Percentiles rank a stretch among this genome's conserved stretches.
Conservation (phyloP, 495 filamentous ascomycete genomes). For the Neurospora sp. region DNA sequence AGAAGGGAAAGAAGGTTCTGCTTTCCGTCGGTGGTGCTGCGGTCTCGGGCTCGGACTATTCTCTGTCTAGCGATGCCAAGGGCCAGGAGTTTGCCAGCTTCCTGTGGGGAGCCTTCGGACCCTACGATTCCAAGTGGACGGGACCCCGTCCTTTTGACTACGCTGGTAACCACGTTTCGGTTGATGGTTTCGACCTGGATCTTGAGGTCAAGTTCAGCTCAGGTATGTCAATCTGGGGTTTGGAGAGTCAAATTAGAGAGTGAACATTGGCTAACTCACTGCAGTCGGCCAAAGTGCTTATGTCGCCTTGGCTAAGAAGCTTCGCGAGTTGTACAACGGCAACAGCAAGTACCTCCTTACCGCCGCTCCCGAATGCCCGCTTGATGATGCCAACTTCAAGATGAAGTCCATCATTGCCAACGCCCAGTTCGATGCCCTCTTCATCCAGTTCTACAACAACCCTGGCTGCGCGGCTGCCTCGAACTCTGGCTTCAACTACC, state of each 20-base stretch:
- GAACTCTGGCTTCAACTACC: slow-evolving; percentile 48
- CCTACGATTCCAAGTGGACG: slow-evolving; percentile 25
- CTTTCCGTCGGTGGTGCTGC: slow-evolving; percentile 50
- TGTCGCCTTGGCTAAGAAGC: slow-evolving; percentile 37
- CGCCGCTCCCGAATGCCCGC: slow-evolving; percentile 58
- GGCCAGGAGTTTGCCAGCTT: slow-evolving; percentile 51
- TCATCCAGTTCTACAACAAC: slow-evolving; percentile 69
- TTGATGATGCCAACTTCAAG: slow-evolving; percentile 40
- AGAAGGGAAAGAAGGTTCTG: slow-evolving; percentile 53
- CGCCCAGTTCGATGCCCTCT: slow-evolving; percentile 51
- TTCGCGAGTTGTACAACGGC: slow-evolving; percentile 38
- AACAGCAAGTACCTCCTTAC: slow-evolving; percentile 40
- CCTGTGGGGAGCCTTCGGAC: slow-evolving; percentile 58
- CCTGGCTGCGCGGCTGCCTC: slow-evolving; percentile 40
- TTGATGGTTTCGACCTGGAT: slow-evolving; percentile 67
- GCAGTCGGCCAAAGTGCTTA: slow-evolving; percentile 21
- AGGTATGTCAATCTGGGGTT: neutral
- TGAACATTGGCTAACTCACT: neutral
- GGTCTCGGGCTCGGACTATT: slow-evolving; percentile 23
- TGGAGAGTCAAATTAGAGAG: neutral
- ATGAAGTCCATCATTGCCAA: slow-evolving; percentile 43
- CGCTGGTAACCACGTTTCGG: slow-evolving; percentile 21
- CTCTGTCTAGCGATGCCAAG: slow-evolving; percentile 37
- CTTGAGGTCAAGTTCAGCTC: slow-evolving; percentile 38
- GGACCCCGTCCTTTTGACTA: slow-evolving; percentile 52